Evolutionary conservation across 352 stramenopile genomes (phyloP).

Genomic region (Phytopythium montanum): DNA sequence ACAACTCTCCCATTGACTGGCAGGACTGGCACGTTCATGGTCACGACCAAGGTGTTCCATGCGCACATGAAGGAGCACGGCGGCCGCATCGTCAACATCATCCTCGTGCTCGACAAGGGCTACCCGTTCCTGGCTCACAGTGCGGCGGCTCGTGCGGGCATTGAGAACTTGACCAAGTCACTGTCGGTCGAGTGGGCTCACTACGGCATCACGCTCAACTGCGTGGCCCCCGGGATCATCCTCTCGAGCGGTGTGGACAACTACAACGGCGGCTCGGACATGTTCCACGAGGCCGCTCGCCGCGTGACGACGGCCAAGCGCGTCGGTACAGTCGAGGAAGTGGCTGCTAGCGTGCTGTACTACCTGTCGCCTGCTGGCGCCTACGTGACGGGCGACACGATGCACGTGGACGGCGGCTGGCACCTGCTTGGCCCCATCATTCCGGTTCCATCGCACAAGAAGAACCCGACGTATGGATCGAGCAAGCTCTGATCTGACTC

Average conservation of each 20-base stretch:
- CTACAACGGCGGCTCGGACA: constrained; percentile 78
- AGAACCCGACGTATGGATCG: constrained; percentile 81
- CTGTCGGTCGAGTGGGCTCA: constrained; percentile 91
- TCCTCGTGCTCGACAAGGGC: constrained; percentile 92
- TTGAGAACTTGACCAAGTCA: constrained; percentile 93
- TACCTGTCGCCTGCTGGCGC: constrained; percentile 85
- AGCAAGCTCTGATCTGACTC: constrained; percentile 39
- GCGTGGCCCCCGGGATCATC: constrained; percentile 78
- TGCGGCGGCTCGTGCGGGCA: constrained; percentile 78
- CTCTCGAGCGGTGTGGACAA: constrained; percentile 76
- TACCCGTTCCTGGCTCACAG: constrained; percentile 87
- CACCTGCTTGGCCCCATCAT: constrained; percentile 60
- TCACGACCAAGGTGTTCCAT: constrained; percentile 90
- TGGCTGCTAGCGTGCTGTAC: constrained; percentile 85
- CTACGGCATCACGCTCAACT: constrained; percentile 90
- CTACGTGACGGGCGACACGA: constrained; percentile 89
- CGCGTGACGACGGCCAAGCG: constrained; percentile 77
- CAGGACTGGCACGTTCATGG: constrained; percentile 80
- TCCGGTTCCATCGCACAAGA: constrained; percentile 71
- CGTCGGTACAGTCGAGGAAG: constrained; percentile 90
- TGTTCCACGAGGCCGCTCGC: constrained; percentile 74
- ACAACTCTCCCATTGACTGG: neutral
- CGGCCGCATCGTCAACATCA: constrained; percentile 95
- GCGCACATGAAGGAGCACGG: constrained; percentile 92
- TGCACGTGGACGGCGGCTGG: constrained; percentile 89